phyloP scores from a whole-genome alignment of 805 yeast species.

The Candida adriatica region DNA sequence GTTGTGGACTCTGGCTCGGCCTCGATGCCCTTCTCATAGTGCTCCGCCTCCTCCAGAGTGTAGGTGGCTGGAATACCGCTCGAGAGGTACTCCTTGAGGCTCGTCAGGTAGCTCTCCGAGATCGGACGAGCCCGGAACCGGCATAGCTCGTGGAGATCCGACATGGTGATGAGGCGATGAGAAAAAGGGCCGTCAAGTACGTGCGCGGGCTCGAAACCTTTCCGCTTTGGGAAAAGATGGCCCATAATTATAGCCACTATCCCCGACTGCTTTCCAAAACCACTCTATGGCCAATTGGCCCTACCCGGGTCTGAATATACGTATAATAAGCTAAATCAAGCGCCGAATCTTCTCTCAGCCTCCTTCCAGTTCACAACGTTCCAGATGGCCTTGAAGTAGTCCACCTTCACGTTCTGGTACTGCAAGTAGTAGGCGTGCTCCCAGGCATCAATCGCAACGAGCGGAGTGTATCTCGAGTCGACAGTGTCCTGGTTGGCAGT shows the following conservation, averaged over 20 bases:
- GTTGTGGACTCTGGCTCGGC: conserved; percentile 46
- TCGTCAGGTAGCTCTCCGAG: conserved; percentile 32
- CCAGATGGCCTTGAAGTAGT: conserved; percentile 93
- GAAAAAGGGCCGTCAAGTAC: no score
- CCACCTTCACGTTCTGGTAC: conserved; percentile 85
- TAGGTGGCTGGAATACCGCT: conserved; percentile 79
- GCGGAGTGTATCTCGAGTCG: conserved; percentile 54
- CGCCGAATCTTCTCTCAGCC: conserved; percentile 69
- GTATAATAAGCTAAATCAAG: no score
- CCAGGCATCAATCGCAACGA: conserved; percentile 93
- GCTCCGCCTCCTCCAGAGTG: conserved; percentile 69
- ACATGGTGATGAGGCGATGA: conserved; percentile 33
- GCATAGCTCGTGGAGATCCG: conserved; percentile 67
- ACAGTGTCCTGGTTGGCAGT: conserved; percentile 86
- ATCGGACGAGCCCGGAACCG: conserved; percentile 47
- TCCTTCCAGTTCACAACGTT: conserved; percentile 90
- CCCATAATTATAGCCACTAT: no score
- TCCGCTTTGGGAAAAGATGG: no score
- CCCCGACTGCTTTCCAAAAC: no score
- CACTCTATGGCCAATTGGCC: no score
- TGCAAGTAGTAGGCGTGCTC: conserved; percentile 95
- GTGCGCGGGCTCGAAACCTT: conserved; percentile 4
- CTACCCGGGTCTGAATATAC: no score
- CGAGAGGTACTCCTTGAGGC: conserved; percentile 40
- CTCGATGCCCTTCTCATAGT: conserved; percentile 38